These are phyloP conservation scores for Wickerhamomyces bisporus DNA, from an alignment of 805 yeast species.

Conservation along the genomic window DNA sequence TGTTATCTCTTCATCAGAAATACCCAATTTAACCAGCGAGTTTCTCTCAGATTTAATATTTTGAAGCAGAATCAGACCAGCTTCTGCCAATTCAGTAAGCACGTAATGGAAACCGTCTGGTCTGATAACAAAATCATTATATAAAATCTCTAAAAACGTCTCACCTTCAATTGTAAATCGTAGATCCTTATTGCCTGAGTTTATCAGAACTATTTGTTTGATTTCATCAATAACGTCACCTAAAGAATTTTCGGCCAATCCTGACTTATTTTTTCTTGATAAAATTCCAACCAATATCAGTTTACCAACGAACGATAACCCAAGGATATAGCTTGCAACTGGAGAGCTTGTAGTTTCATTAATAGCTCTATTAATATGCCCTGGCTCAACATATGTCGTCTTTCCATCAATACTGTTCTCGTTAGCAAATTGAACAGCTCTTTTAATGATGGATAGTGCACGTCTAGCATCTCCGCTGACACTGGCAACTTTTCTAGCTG, in stretches of 20 bases:
- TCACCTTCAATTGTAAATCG: conserved; percentile 26
- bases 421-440: conserved; percentile 81
- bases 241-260: conserved; percentile 62
- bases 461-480: conserved; percentile 97
- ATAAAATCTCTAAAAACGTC: conserved; percentile 28
- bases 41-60: conserved; percentile 63
- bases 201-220: conserved; percentile 44
- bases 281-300: conserved; percentile 66
- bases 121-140: conserved; percentile 37
- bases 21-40: conserved; percentile 55
- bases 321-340: conserved; percentile 47
- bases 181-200: conserved; percentile 21
- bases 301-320: conserved; percentile 65
- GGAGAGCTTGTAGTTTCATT: conserved; percentile 78
- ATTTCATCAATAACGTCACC: conserved; percentile 81
- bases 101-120: conserved; percentile 56
- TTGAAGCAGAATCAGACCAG: conserved; percentile 68
- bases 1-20: conserved; percentile 66
- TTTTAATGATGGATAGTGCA: conserved; percentile 78
- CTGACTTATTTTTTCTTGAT: conserved; percentile 58
- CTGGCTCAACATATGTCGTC: conserved; percentile 53
- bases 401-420: conserved; percentile 14
- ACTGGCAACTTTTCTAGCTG: conserved; percentile 89
- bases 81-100: conserved; percentile 66
- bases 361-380: conserved; percentile 75